Conservation (phyloP, 192 early-diverging fungal species). For the Rhizoclosmatium sp. region DNA sequence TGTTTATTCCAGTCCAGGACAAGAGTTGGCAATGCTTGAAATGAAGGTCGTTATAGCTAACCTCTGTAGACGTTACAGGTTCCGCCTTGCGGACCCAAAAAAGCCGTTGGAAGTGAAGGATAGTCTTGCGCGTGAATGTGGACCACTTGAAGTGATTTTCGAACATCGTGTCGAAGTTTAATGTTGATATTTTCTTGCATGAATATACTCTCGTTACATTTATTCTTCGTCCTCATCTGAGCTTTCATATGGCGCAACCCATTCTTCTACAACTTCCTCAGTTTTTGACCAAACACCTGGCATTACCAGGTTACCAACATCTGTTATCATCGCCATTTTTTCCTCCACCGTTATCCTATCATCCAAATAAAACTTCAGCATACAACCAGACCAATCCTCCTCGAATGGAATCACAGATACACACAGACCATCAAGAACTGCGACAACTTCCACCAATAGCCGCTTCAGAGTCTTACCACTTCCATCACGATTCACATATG, state of each 20-base stretch:
- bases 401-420: background rate
- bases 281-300: background rate
- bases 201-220: background rate
- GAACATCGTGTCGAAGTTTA: background rate
- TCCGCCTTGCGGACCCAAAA: background rate
- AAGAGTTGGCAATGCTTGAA: background rate
- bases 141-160: background rate
- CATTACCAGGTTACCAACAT: background rate
- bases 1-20: background rate
- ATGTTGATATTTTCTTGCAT: no score
- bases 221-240: background rate
- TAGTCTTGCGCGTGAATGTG: background rate
- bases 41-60: conserved; percentile 15
- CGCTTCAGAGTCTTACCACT: conserved; percentile 1
- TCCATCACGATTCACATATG: background rate
- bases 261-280: background rate
- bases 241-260: background rate
- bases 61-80: background rate
- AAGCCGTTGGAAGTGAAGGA: background rate
- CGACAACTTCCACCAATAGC: background rate
- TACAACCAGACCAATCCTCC: background rate
- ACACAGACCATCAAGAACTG: background rate
- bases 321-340: background rate
- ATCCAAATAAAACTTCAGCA: background rate
- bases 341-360: background rate